phyloP scores from a whole-genome alignment of 164 flowering plant genomes.

The Houttuynia cordata region DNA sequence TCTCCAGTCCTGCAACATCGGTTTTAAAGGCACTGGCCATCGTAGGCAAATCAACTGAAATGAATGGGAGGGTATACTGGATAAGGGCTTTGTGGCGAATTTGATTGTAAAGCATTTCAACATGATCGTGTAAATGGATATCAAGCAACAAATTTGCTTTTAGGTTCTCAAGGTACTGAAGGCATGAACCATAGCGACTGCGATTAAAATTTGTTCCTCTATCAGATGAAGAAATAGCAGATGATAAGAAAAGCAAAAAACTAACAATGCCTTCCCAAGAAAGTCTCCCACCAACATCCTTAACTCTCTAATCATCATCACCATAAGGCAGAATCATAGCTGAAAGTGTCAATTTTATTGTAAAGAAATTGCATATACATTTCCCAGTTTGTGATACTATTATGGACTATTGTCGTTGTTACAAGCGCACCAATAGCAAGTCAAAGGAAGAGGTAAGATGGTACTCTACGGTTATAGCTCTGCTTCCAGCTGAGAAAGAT shows the following conservation, averaged over 20 bases:
- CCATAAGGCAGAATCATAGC: no score
- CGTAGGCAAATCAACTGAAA: constrained; percentile 83
- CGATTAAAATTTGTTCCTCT: constrained; percentile 7
- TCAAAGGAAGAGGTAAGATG: no score
- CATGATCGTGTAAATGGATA: constrained; percentile 90
- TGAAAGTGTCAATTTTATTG: no score
- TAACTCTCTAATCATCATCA: no score
- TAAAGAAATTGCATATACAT: no score
- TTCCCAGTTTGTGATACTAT: no score
- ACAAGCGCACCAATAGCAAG: no score
- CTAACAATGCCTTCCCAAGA: background rate
- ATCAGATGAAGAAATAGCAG: background rate
- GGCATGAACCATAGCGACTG: constrained; percentile 94
- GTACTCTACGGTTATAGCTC: no score
- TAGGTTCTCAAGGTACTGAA: constrained; percentile 77
- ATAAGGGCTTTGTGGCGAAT: constrained; percentile 94
- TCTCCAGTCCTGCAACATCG: constrained; percentile 64
- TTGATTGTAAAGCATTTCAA: constrained; percentile 70
- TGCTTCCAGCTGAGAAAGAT: no score
- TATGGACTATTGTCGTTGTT: no score
- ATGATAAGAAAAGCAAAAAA: background rate
- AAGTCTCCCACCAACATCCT: no score
- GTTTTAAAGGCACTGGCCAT: constrained; percentile 99
- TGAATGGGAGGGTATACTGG: constrained; percentile 91
- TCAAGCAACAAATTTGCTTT: constrained; percentile 79